phyloP scores from a whole-genome alignment of 2,329 filamentous ascomycete species.

The Fusarium mexicanum region DNA sequence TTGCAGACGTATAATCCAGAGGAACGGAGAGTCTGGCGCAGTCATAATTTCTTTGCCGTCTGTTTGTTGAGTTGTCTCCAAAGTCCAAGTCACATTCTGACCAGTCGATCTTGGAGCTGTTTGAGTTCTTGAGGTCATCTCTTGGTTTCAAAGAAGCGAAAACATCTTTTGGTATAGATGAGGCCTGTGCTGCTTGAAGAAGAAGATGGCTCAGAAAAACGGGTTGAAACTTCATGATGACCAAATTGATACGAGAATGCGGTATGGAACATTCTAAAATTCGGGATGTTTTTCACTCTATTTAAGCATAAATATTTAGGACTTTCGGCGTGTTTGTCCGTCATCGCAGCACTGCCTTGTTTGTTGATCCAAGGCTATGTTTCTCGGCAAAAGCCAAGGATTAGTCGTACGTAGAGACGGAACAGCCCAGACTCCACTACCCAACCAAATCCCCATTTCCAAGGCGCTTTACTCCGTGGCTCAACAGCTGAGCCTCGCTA shows the following conservation, averaged over 20 bases:
- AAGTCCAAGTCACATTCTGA: constrained; percentile 14
- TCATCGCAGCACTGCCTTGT: background rate
- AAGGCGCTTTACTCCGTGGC: background rate
- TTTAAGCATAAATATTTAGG: background rate
- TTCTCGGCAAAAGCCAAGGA: background rate
- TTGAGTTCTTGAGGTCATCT: background rate
- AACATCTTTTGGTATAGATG: background rate
- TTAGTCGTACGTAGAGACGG: background rate
- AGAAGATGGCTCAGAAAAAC: background rate
- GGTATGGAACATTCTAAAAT: accelerated
- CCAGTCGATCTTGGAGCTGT: background rate
- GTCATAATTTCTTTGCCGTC: background rate
- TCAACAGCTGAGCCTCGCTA: background rate
- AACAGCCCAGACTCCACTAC: too few species aligned
- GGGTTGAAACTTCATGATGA: background rate
- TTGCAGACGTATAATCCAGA: constrained; percentile 50
- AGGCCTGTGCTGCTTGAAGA: background rate
- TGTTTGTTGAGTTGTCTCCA: background rate
- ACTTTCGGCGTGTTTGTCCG: too few species aligned
- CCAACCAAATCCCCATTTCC: background rate
- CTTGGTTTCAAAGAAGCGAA: background rate
- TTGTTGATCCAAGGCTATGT: background rate
- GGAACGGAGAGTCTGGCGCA: constrained; percentile 52
- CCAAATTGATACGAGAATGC: too few species aligned
- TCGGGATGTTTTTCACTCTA: background rate